Base-by-base conservation (phyloP, 75 land plant genomes). In the Isoetes taiwanensis region DNA sequence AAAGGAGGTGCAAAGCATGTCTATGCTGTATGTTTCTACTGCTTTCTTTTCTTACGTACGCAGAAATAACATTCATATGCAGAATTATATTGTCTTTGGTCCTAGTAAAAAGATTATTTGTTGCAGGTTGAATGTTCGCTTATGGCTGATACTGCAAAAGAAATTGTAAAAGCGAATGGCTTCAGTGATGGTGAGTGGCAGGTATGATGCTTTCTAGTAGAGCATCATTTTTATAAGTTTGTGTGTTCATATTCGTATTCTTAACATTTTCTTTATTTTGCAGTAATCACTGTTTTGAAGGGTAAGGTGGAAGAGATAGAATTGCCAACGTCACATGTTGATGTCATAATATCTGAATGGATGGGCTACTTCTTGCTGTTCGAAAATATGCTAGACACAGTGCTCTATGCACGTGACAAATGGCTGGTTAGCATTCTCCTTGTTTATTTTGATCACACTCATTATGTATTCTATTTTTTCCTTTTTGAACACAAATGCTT, bases 261-360 rank as follows among this genome's bases (percentile, higher is more conserved):
- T 34, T 24, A 3, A 43, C 34, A 19, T 1, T 41, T 55, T 58
- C 16, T 28, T 61, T 38, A 41, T 64, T 0, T 42, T 64, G 6
- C 82, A 91, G 98, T 93, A 17, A 76, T 93, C 37, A 88, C 98
- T 11, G 90, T 93, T 54, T 39, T 93, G 56, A 93, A 93, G 43
- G 98, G 98, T 2, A 93, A 93, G 64, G 50, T 93, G 42, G 98
- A 93, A 68, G 98, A 93, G 61, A 72, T 93, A 56, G 78, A 72
- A 8, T 76, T 93, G 30, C 98, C 98, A 25, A 74, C 73, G 24
- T 40, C 66, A 6, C 78, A 88, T 54, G 98, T 93, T 6, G 98
- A 93, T 56, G 71, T 88, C 21, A 93, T 93, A 38, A 73, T 93
- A 11, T 93, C 98, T n/a, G 98, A 93, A 52, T 93, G 98, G 98